Base-by-base conservation (phyloP, 2,329 filamentous ascomycete genomes). In the Chaetomium sp. region DNA sequence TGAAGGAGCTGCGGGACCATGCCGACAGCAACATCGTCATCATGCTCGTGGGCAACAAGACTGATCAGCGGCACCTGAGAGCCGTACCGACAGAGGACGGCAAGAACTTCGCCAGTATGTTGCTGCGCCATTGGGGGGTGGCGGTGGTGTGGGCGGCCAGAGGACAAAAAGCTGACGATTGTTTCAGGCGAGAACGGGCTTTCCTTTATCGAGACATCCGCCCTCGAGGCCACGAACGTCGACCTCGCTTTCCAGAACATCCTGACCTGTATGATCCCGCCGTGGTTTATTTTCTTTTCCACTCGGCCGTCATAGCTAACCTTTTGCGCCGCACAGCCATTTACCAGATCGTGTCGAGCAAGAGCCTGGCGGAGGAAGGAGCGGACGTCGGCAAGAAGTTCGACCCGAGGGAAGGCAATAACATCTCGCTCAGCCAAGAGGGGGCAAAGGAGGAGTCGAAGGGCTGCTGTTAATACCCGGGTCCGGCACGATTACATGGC, bases 21-120 rank as follows among this genome's bases (percentile, higher is more conserved):
- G 95, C 95, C 73, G 95, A 99, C 78, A 93, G 93, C 74, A 98
- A 98, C 83, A 97, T 98, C 75, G 93, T 99, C 74, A 99, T 99
- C 78, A 99, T 99, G 95, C 84, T 99, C 75, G 95, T 98, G 63
- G 95, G 95, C 79, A 99, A 99, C 88, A 99, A 99, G 90, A 98
- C 93, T 80, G 95, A 99, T 96, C 90, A 98, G 90, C 91, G 93
- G 80, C 95, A 99, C 82, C 85, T 99, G 76, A 88, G 95, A 78
- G 95, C 95, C 71, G 95, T 99, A 71, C 93, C 95, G 59, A 99
- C 95, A 67, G 95, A 99, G 77, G 94, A 98, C 80, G 95, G 94
- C 73, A 99, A 98, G 82, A 86, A 92, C 69, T 99, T 99, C 87
- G 95, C 95, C 64, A 97, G 94, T 96, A 81, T 69, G 85, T 72